Evolutionary conservation across 2,329 filamentous ascomycete species (phyloP).

Genomic region (Emergomyces pasteurianus): DNA sequence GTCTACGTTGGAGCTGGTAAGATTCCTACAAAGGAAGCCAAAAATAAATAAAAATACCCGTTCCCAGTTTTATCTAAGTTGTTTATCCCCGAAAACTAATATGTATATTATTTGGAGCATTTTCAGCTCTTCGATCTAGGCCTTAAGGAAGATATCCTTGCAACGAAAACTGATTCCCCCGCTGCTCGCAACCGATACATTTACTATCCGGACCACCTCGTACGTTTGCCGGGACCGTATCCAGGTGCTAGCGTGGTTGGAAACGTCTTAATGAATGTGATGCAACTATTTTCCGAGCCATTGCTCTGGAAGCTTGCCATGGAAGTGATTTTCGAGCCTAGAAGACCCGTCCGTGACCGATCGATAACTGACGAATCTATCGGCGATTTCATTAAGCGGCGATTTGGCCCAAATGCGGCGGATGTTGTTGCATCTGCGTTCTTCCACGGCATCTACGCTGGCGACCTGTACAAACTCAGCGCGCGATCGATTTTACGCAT

Average conservation of each 20-base stretch:
- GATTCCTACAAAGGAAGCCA: conserved; percentile 15
- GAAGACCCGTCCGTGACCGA: conserved; percentile 16
- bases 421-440: conserved; percentile 51
- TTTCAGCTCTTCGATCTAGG: conserved; percentile 47
- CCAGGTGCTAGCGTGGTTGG: conserved; percentile 13
- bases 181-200: conserved; percentile 59
- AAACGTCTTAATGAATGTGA: conserved; percentile 21
- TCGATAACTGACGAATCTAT: conserved; percentile 53
- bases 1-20: conserved; percentile 59
- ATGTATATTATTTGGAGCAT: not conserved
- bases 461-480: conserved; percentile 79
- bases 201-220: conserved; percentile 77
- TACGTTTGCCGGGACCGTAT: conserved; percentile 44
- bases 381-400: conserved; percentile 29
- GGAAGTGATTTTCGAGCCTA: conserved; percentile 18
- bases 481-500: conserved; percentile 38
- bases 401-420: conserved; percentile 49
- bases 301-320: conserved; percentile 19
- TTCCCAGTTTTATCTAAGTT: conserved; percentile 7
- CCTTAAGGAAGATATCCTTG: conserved; percentile 45
- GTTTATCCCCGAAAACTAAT: not conserved
- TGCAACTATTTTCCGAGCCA: conserved; percentile 40
- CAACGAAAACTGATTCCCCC: conserved; percentile 39
- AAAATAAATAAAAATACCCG: too few relatives aligned
- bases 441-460: conserved; percentile 65